Evolutionary conservation across 495 filamentous ascomycete species (phyloP), one percentile per base, ranked within the genome.

Genomic region (Mycothermus thermophilus): DNA sequence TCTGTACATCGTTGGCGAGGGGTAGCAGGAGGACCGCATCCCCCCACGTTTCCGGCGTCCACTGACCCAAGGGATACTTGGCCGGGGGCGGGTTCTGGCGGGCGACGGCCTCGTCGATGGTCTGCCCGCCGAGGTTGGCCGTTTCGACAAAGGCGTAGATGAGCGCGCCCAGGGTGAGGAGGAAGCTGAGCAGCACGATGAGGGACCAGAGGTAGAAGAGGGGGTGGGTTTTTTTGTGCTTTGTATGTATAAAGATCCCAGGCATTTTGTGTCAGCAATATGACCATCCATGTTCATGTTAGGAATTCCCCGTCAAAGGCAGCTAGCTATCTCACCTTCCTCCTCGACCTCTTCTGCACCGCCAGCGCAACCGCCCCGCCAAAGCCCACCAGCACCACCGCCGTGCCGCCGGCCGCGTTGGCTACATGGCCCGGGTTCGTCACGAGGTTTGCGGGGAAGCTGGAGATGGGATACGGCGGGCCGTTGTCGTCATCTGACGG

Each of bases 41-140:
- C 22, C 22, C 40, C 71, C 71, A 75, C 32, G 55, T 71, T 51
- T 67, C 64, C 11, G 71, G 69, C 14, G 70, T 70, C 71, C 71
- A 75, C 2, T 40, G 31, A 13, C 59, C 46, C 20, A 48, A 32
- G 1, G 64, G 56, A 41, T 75, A 75, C n/a, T 46, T 36, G 10
- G 45, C 43, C n/a, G 63, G 46, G 12, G 52, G 46, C 12, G 50
- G n/a, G 27, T 34, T 41, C 12, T 32, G 23, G 10, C n/a, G 11
- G 8, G 61, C 64, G 15, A 65, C 27, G 1, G 25, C 20, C 8
- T 41, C 13, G 37, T 62, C 51, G 33, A 73, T 69, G 2, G 25
- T 37, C 36, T 70, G 66, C 7, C 54, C 53, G 7, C 46, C 46
- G 16, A 59, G 63, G 30, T 41, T 46, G 27, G 58, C 46, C 2